Conservation (phyloP, 1,284 basidiomycete species). For the Agroathelia rolfsii region DNA sequence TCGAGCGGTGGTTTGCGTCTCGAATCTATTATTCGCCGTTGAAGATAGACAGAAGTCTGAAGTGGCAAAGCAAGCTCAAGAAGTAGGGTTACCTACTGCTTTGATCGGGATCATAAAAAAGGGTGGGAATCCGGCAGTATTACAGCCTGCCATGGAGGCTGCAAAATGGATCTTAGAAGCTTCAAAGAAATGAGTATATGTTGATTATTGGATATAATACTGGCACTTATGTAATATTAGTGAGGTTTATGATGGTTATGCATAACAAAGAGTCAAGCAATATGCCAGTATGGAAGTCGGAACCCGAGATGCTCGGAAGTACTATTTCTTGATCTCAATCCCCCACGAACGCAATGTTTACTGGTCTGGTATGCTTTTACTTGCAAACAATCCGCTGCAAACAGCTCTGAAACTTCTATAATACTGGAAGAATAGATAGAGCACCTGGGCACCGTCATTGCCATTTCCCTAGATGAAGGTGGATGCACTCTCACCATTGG, state of each 20-base stretch:
- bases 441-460: slow-evolving; percentile 65
- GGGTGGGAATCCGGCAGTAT: slow-evolving; percentile 25
- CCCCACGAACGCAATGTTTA: too few relatives aligned
- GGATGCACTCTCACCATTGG: slow-evolving; percentile 84
- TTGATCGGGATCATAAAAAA: slow-evolving; percentile 38
- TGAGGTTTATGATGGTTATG: too few relatives aligned
- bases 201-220: slow-evolving; percentile 16
- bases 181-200: slow-evolving; percentile 16
- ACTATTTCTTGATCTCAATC: too few relatives aligned
- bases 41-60: slow-evolving; percentile 27
- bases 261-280: too few relatives aligned
- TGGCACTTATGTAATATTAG: too few relatives aligned
- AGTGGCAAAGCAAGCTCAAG: slow-evolving; percentile 39
- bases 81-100: slow-evolving; percentile 38
- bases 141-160: slow-evolving; percentile 35
- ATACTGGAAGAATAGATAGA: slow-evolving; percentile 52
- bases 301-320: too few relatives aligned
- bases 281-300: too few relatives aligned
- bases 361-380: slow-evolving; percentile 48
- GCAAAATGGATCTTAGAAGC: slow-evolving; percentile 29
- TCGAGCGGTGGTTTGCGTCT: slow-evolving; percentile 63
- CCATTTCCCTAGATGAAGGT: slow-evolving; percentile 51
- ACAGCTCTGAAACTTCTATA: slow-evolving; percentile 4
- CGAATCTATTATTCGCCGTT: slow-evolving; percentile 49
- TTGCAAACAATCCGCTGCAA: neutral